Percentiles rank a stretch among this genome's conserved stretches.
Conservation (phyloP, 768 basidiomycete genomes). For the Amanita inopinata region DNA sequence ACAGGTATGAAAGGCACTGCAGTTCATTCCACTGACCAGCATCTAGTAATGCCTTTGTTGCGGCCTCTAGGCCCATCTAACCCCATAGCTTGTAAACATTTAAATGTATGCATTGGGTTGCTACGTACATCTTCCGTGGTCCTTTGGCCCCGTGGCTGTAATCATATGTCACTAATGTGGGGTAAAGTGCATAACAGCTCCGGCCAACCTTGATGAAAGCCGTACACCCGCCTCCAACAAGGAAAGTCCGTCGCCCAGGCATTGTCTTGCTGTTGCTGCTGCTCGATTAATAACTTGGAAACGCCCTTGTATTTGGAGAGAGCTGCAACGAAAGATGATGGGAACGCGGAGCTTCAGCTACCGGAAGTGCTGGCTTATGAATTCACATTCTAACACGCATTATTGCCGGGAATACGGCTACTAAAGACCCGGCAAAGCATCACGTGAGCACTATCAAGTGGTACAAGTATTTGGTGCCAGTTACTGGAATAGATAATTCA, state of each 20-base stretch:
- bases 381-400: no score
- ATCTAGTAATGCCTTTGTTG: slow-evolving; percentile 80
- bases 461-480: slow-evolving; percentile 11
- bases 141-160: slow-evolving; percentile 55
- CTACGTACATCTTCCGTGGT: slow-evolving; percentile 60
- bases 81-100: neutral
- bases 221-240: slow-evolving; percentile 68
- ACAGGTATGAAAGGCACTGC: neutral
- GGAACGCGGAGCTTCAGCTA: neutral
- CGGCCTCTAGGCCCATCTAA: slow-evolving; percentile 82
- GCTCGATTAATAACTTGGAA: neutral
- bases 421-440: no score
- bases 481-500: slow-evolving; percentile 43
- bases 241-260: slow-evolving; percentile 43
- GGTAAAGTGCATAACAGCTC: neutral
- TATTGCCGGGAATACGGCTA: no score
- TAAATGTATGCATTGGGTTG: neutral
- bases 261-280: slow-evolving; percentile 15
- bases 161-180: neutral
- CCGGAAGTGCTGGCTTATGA: no score
- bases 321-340: neutral
- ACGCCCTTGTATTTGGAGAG: no score
- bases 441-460: no score
- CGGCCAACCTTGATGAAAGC: slow-evolving; percentile 65
- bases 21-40: slow-evolving; percentile 41